Evolutionary conservation across 768 basidiomycete species (phyloP).

Genomic region (Calocybe indica): DNA sequence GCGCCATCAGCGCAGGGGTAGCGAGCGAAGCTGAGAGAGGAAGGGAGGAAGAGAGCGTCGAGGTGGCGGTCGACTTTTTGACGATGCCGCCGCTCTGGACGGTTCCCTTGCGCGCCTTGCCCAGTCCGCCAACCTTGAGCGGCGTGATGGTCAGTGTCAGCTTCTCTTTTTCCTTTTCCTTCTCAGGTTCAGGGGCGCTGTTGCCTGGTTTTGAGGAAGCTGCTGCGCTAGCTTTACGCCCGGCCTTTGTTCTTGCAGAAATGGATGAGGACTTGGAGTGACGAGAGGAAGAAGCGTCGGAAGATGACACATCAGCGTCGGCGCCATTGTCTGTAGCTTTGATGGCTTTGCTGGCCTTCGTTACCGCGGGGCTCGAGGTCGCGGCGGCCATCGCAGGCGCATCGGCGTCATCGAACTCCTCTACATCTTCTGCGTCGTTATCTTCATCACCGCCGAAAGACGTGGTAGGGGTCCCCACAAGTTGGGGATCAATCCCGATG

Average conservation of each 20-base stretch:
- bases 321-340: constrained; percentile 9
- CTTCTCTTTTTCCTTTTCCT: constrained; percentile 22
- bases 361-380: constrained; percentile 9
- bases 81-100: constrained; percentile 69
- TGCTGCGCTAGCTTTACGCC: background rate
- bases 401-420: constrained; percentile 25
- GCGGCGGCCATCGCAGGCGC: background rate
- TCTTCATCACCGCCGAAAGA: constrained; percentile 14
- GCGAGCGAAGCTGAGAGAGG: constrained; percentile 7
- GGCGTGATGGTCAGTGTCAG: constrained; percentile 45
- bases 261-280: constrained; percentile 11
- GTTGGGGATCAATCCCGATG: constrained; percentile 61
- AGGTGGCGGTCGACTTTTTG: constrained; percentile 41
- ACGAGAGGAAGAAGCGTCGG: constrained; percentile 2
- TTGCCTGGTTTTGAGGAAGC: constrained; percentile 8
- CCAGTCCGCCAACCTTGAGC: constrained; percentile 54
- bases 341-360: constrained; percentile 12
- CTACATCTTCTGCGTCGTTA: constrained; percentile 12
- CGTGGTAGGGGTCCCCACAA: constrained; percentile 59
- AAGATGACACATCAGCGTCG: constrained; percentile 10
- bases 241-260: background rate
- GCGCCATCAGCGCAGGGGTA: background rate
- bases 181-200: constrained; percentile 6
- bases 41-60: constrained; percentile 11
- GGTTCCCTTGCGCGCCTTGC: constrained; percentile 57